These are phyloP conservation scores for Asterella californica DNA, from an alignment of 225 moss, liverwort and hornwort genomes.

Conservation along the genomic window DNA sequence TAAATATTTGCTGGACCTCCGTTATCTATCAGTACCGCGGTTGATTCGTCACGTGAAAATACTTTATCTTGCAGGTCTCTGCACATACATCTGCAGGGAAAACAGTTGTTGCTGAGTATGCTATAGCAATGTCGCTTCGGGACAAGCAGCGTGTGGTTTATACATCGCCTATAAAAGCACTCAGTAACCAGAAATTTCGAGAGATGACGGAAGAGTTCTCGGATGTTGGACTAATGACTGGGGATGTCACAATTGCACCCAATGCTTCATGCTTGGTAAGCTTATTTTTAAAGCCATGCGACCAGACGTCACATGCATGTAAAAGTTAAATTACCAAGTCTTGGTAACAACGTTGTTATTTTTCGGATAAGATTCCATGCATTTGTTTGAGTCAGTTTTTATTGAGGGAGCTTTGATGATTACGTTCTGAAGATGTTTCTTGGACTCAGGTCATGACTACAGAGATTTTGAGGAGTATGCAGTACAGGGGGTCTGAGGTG, in stretches of 20 bases:
- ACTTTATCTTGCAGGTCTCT: slow-evolving; percentile 59
- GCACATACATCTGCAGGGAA: slow-evolving; percentile 99
- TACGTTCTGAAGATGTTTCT: neutral
- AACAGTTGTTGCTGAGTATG: slow-evolving; percentile 97
- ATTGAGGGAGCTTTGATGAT: neutral
- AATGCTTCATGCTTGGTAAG: slow-evolving; percentile 96
- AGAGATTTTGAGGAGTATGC: slow-evolving; percentile 98
- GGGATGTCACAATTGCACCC: slow-evolving; percentile 91
- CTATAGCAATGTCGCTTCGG: slow-evolving; percentile 93
- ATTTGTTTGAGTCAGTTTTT: no score
- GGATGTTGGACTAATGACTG: slow-evolving; percentile 98
- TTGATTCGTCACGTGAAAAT: neutral
- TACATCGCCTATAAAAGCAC: slow-evolving; percentile 94
- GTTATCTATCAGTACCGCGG: no score
- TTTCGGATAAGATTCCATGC: no score
- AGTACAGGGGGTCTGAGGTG: slow-evolving; percentile 93
- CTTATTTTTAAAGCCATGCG: neutral
- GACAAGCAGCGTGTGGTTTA: slow-evolving; percentile 98
- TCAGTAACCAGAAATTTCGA: slow-evolving; percentile 96
- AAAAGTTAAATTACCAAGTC: no score
- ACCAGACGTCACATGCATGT: neutral
- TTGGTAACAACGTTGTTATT: no score
- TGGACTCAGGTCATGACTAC: slow-evolving; percentile 88
- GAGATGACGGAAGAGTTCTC: slow-evolving; percentile 87
- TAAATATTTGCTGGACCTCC: no score